Conservation (phyloP, 1,284 basidiomycete genomes). For the Termitomyces sp. region DNA sequence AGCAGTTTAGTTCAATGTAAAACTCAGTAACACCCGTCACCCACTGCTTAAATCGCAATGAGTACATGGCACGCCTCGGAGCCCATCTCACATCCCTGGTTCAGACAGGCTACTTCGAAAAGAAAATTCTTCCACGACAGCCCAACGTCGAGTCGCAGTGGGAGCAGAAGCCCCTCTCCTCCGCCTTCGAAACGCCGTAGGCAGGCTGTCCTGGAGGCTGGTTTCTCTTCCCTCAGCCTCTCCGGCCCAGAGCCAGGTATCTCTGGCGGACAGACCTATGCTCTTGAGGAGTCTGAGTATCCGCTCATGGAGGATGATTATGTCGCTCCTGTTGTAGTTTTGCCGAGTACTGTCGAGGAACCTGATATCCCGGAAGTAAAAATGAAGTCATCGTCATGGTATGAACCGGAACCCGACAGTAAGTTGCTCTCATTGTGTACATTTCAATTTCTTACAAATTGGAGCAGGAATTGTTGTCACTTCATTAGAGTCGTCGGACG, state of each 20-base stretch:
- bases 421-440: constrained; percentile 25
- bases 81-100: constrained; percentile 52
- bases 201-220: constrained; percentile 49
- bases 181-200: constrained; percentile 45
- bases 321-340: constrained; percentile 19
- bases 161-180: constrained; percentile 15
- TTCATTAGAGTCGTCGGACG: constrained; percentile 47
- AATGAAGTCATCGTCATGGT: constrained; percentile 62
- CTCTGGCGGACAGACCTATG: constrained; percentile 6
- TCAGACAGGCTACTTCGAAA: constrained; percentile 42
- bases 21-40: background rate
- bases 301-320: constrained; percentile 19
- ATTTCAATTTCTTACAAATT: background rate
- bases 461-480: constrained; percentile 55
- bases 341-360: constrained; percentile 43
- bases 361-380: constrained; percentile 44
- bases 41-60: constrained; percentile 4
- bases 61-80: constrained; percentile 22
- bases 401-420: constrained; percentile 68
- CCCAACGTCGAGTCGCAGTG: constrained; percentile 6
- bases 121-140: constrained; percentile 36
- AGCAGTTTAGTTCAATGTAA: background rate
- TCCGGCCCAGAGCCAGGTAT: constrained; percentile 10
- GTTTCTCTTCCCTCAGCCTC: constrained; percentile 47
- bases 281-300: constrained; percentile 17